Evolutionary conservation across 2,329 filamentous ascomycete genomes (phyloP), one percentile per base, ranked within the genome.

Genomic region (Beauveria australis): DNA sequence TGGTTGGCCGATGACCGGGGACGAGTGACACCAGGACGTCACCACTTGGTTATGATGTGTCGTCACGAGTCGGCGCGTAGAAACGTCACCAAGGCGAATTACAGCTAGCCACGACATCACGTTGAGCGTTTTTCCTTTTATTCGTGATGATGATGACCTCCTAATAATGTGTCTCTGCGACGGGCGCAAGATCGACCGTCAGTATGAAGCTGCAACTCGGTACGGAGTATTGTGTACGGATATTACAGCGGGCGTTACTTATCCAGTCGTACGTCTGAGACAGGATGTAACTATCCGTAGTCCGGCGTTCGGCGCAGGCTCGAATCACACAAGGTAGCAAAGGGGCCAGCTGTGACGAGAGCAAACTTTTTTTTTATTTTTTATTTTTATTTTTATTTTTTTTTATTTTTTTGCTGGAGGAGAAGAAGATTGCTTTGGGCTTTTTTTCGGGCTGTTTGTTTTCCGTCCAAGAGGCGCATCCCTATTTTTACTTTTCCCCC

Each of bases 51-150:
- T 10, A 16, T 26, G 37, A 44, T 44, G 24, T 41, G 37, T 33
- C 53, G 41, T 54, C 53, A 54, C 53, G 53, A 44, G 53, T 30
- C 10, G 40, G 53, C 53, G 53, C 53, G 53, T 54, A 54, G 33
- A 37, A 30, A 43, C 18, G 53, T 28, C 41, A 24, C 53, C 53
- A 44, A 19, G 9, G 52, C 40, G 53, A 43, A 46, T 44, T 53
- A 53, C 52, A 28, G 52, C n/a, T 28, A 9, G 26, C 4, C 22
- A 43, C 33, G 52, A 43, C 7, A 28, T 43, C 37, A 53, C 52
- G 52, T 28, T 53, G 37, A 37, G 8, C 18, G 22, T 10, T 3
- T 28, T 26, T 18, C n/a, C 12, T 16, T 43, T 18, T 26, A n/a
- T 2, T 53, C 18, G n/a, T 43, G 6, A 26, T 41, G 24, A 19